A percentile compares a stretch with the other conserved stretches of the same genome.
Evolutionary conservation across 2,329 filamentous ascomycete genomes (phyloP).

Genomic region (Aspergillus neoniger): DNA sequence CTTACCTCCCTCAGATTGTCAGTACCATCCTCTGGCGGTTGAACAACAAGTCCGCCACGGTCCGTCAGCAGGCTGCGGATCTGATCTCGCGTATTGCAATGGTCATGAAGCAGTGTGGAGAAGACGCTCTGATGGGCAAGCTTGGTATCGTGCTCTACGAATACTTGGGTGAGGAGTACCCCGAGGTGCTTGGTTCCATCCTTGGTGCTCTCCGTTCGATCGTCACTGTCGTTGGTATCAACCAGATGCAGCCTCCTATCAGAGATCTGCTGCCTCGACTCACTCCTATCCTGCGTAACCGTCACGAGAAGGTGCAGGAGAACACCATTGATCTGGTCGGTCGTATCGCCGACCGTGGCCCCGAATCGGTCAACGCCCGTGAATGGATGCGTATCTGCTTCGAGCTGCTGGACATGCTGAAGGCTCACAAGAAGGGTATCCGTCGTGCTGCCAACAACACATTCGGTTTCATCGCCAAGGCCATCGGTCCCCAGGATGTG

Average conservation of each 20-base stretch:
- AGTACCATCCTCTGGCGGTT: constrained; percentile 93
- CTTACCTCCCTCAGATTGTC: constrained; percentile 94
- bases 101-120: constrained; percentile 98
- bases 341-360: constrained; percentile 94
- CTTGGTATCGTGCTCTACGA: constrained; percentile 94
- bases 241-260: constrained; percentile 97
- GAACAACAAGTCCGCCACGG: constrained; percentile 97
- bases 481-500: constrained; percentile 96
- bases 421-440: constrained; percentile 99
- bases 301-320: constrained; percentile 98
- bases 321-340: constrained; percentile 98
- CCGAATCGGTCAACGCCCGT: constrained; percentile 92
- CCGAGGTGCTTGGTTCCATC: constrained; percentile 95
- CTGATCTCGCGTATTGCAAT: constrained; percentile 95
- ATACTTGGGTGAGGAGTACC: constrained; percentile 97
- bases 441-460: constrained; percentile 98
- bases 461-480: constrained; percentile 98
- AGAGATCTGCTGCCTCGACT: constrained; percentile 91
- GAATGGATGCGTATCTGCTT: constrained; percentile 99
- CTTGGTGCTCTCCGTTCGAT: constrained; percentile 92
- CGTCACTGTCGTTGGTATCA: constrained; percentile 96
- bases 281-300: constrained; percentile 96
- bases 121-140: constrained; percentile 94
- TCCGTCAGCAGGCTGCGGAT: constrained; percentile 94
- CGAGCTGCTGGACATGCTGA: constrained; percentile 97